These are phyloP conservation scores for Mollisia scopiformis DNA, from an alignment of 2,329 filamentous ascomycete species.

Conservation along the genomic window DNA sequence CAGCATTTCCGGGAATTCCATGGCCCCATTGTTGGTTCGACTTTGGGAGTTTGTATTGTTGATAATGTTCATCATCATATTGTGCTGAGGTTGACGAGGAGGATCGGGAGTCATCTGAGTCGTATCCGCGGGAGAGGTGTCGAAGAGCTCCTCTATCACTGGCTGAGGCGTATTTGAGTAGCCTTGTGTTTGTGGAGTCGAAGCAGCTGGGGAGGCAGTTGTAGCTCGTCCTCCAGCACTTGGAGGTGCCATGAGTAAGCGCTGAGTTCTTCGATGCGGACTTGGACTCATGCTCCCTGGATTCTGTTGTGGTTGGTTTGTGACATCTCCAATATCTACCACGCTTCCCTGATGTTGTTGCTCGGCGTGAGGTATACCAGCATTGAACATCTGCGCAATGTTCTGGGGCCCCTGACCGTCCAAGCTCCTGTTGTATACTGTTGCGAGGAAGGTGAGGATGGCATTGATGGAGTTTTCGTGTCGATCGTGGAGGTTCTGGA, in stretches of 20 bases:
- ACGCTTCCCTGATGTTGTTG: conserved; percentile 55
- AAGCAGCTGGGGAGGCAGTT: conserved; percentile 29
- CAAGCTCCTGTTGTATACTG: conserved; percentile 91
- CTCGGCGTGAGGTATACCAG: conserved; percentile 66
- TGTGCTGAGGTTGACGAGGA: conserved; percentile 56
- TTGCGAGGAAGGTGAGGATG: conserved; percentile 95
- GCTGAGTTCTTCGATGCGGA: conserved; percentile 33
- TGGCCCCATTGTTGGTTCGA: conserved; percentile 36
- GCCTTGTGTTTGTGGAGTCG: conserved; percentile 31
- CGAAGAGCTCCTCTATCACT: conserved; percentile 65
- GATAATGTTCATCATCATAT: conserved; percentile 69
- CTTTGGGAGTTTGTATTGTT: conserved; percentile 63
- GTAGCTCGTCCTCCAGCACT: conserved; percentile 17
- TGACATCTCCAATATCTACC: conserved; percentile 63
- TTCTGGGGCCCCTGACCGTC: conserved; percentile 82
- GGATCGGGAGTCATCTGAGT: conserved; percentile 58
- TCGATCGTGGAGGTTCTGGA: conserved; percentile 90
- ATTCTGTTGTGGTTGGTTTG: conserved; percentile 26
- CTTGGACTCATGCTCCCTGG: conserved; percentile 34
- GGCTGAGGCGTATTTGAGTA: conserved; percentile 41
- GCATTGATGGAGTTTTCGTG: conserved; percentile 99
- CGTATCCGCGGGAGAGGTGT: conserved; percentile 49
- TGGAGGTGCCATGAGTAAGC: conserved; percentile 38
- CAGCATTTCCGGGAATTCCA: conserved; percentile 56
- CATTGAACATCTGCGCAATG: conserved; percentile 82